Percentiles rank a stretch among this genome's conserved stretches.
phyloP scores from a whole-genome alignment of 192 early-diverging fungal genomes.

The Backusella morwellensis region DNA sequence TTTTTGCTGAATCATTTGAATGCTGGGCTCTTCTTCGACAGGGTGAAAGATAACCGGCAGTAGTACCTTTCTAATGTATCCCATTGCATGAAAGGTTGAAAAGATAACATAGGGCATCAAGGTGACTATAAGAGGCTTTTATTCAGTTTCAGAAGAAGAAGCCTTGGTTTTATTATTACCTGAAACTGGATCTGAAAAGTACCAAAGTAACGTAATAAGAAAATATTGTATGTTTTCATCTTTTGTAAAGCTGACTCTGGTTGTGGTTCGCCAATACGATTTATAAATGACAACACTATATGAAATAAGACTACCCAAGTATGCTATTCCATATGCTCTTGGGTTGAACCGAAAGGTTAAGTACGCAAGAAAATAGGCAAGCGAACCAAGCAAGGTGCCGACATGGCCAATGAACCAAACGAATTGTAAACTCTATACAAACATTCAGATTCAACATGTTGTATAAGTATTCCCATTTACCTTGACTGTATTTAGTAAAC shows the following conservation, averaged over 20 bases:
- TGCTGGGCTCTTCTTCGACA: conserved; percentile 4
- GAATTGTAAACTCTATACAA: conserved; percentile 47
- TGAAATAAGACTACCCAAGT: conserved; percentile 62
- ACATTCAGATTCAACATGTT: background rate
- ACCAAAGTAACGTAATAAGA: conserved; percentile 68
- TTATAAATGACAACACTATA: conserved; percentile 82
- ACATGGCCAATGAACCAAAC: conserved; percentile 52
- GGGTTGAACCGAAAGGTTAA: conserved; percentile 41
- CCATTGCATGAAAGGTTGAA: conserved; percentile 71
- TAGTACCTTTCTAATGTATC: conserved; percentile 64
- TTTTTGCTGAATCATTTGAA: conserved; percentile 39
- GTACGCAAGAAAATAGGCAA: conserved; percentile 39
- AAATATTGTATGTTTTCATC: conserved; percentile 83
- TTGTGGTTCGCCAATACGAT: conserved; percentile 63
- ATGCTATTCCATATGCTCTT: conserved; percentile 57
- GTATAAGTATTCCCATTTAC: background rate
- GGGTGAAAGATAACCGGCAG: conserved; percentile 63
- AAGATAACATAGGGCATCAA: conserved; percentile 67
- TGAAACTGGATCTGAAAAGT: conserved; percentile 56
- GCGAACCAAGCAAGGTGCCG: conserved; percentile 35
- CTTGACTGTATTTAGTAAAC: background rate
- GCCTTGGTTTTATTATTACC: conserved; percentile 38
- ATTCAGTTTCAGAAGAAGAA: background rate
- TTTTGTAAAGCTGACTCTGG: conserved; percentile 42
- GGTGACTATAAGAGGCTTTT: conserved; percentile 44